phyloP scores from a whole-genome alignment of 2,329 filamentous ascomycete genomes.

The Mycosphaerella sp. region DNA sequence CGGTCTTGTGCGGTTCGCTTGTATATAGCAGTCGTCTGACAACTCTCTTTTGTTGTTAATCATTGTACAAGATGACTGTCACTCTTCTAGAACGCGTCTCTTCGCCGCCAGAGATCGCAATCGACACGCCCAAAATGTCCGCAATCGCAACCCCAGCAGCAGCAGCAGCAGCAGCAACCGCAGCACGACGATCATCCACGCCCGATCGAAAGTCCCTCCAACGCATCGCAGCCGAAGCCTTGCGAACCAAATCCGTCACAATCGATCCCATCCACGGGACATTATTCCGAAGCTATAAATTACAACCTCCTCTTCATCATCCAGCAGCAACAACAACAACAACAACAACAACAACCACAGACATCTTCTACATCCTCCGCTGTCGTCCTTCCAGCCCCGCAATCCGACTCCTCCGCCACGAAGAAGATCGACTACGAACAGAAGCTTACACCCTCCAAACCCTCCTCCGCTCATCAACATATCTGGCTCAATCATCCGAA shows the following conservation, averaged over 20 bases:
- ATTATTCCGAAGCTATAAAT: conserved; percentile 40
- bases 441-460: conserved; percentile 38
- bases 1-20: conserved; percentile 20
- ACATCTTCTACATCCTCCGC: conserved; percentile 38
- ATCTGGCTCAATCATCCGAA: conserved; percentile 28
- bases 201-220: conserved; percentile 26
- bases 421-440: conserved; percentile 38
- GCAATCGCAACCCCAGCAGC: not conserved
- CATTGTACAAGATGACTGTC: conserved; percentile 20
- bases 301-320: conserved; percentile 29
- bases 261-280: conserved; percentile 27
- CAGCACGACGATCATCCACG: conserved; percentile 9
- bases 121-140: conserved; percentile 9
- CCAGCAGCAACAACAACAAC: too few species aligned
- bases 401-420: conserved; percentile 39
- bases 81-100: conserved; percentile 1
- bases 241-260: conserved; percentile 26
- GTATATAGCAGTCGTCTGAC: conserved; percentile 17
- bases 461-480: conserved; percentile 19
- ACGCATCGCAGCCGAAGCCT: conserved; percentile 23
- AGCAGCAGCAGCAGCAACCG: conserved; percentile 6
- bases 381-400: conserved; percentile 35
- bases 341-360: conserved; percentile 18
- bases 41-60: not conserved
- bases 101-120: not conserved